These are phyloP conservation scores for Hypoxylon lenormandii DNA, from an alignment of 495 filamentous ascomycete genomes.

Conservation along the genomic window DNA sequence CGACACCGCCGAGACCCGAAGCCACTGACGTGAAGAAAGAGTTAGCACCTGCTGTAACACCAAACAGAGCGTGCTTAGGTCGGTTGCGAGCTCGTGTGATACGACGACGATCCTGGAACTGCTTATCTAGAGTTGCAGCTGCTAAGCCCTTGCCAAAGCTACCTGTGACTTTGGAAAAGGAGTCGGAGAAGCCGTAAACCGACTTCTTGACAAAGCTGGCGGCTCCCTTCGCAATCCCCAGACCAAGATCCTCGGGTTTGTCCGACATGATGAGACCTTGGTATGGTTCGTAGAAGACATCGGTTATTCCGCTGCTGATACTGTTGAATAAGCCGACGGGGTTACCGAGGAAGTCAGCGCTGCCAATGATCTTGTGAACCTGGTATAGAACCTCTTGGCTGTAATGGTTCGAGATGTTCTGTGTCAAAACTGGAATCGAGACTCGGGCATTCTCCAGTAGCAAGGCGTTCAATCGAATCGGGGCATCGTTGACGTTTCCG, in stretches of 20 bases:
- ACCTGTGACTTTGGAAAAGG: conserved; percentile 94
- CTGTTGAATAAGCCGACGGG: conserved; percentile 98
- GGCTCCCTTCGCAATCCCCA: conserved; percentile 95
- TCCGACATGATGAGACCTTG: conserved; percentile 98
- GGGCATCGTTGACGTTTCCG: conserved; percentile 97
- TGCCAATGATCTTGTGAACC: conserved; percentile 94
- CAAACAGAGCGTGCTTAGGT: conserved; percentile 95
- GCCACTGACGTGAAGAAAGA: conserved; percentile 92
- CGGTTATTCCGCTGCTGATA: conserved; percentile 93
- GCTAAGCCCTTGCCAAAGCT: conserved; percentile 95
- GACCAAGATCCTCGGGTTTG: conserved; percentile 88
- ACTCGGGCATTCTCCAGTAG: conserved; percentile 96
- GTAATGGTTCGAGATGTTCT: conserved; percentile 91
- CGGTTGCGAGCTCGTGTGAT: conserved; percentile 93
- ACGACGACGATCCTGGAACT: conserved; percentile 94
- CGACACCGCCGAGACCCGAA: conserved; percentile 90
- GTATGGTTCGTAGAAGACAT: conserved; percentile 99
- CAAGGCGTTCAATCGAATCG: conserved; percentile 88
- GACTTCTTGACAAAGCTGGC: conserved; percentile 98
- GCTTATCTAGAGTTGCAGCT: conserved; percentile 95
- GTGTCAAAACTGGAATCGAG: conserved; percentile 81
- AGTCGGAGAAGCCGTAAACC: conserved; percentile 95
- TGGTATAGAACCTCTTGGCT: conserved; percentile 95
- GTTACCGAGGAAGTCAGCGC: conserved; percentile 98
- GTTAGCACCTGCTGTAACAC: conserved; percentile 93